These are phyloP conservation scores for Scheffersomyces illinoinensis DNA, from an alignment of 1,139 yeast species.

Conservation along the genomic window DNA sequence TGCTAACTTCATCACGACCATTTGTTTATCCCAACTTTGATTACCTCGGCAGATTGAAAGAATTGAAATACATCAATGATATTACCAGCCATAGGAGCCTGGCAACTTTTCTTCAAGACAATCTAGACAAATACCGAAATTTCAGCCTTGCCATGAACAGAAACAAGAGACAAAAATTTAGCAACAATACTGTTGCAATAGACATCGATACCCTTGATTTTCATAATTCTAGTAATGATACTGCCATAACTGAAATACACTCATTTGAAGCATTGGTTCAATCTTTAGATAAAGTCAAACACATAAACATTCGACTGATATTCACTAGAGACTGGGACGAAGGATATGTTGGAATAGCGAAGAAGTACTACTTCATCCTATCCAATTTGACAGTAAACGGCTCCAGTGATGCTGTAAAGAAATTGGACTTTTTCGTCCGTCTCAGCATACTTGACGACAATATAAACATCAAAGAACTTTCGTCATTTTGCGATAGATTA, in stretches of 20 bases:
- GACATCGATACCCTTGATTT: slow-evolving; percentile 8
- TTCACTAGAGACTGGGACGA: background rate
- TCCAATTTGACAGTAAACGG: background rate
- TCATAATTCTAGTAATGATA: slow-evolving; percentile 2
- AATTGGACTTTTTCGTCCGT: slow-evolving; percentile 18
- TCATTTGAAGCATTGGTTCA: slow-evolving; percentile 18
- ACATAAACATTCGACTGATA: slow-evolving; percentile 12
- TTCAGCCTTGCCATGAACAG: slow-evolving; percentile 7
- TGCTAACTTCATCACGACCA: slow-evolving; percentile 16
- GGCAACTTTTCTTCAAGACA: slow-evolving; percentile 16
- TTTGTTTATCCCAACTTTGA: slow-evolving; percentile 24
- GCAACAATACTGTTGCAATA: background rate
- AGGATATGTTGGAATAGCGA: background rate
- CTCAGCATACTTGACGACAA: slow-evolving; percentile 19
- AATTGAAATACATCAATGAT: background rate
- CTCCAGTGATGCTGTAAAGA: slow-evolving; percentile 3
- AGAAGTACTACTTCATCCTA: background rate
- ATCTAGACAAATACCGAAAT: slow-evolving; percentile 14
- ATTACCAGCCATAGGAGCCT: slow-evolving; percentile 4
- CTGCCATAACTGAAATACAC: slow-evolving; percentile 18
- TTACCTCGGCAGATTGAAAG: slow-evolving; percentile 8
- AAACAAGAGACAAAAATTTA: slow-evolving; percentile 4
- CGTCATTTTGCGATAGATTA: slow-evolving; percentile 10
- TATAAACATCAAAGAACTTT: slow-evolving; percentile 11
- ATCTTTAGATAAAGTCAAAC: slow-evolving; percentile 15